Percentiles rank a stretch among this genome's conserved stretches.
Evolutionary conservation across 495 filamentous ascomycete genomes (phyloP).

Genomic region (Neurospora sp.): DNA sequence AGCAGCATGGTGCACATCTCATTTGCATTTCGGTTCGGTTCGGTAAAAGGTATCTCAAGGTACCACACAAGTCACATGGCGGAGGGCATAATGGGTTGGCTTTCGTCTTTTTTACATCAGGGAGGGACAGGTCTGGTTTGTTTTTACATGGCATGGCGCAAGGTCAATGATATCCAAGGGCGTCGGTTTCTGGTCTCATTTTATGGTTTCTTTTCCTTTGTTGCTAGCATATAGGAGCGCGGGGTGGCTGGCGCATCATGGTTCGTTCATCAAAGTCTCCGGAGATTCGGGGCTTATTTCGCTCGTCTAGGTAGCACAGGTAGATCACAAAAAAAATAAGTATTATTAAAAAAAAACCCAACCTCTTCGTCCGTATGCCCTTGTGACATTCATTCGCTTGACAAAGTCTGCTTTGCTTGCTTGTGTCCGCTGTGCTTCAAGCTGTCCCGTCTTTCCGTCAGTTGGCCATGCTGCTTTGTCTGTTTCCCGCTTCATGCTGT

Average conservation of each 20-base stretch:
- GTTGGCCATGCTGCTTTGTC: background rate
- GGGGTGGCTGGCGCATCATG: background rate
- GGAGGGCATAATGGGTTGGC: background rate
- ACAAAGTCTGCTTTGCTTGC: background rate
- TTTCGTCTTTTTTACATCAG: background rate
- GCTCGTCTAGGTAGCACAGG: background rate
- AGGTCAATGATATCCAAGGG: background rate
- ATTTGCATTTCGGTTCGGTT: background rate
- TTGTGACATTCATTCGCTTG: background rate
- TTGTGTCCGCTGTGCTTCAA: background rate
- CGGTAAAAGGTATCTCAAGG: background rate
- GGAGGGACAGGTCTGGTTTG: background rate
- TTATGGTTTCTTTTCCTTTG: background rate
- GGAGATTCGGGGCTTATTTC: background rate
- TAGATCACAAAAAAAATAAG: background rate
- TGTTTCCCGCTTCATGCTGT: background rate
- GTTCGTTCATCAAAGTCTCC: background rate
- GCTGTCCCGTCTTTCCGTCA: background rate
- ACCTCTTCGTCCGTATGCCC: background rate
- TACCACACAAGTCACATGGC: background rate
- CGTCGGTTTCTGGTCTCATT: background rate
- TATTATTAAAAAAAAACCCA: background rate
- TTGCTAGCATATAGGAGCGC: background rate
- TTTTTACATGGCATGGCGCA: background rate
- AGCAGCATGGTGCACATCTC: background rate